phyloP scores from a whole-genome alignment of 768 basidiomycete genomes.

The Phylloporus sp. region DNA sequence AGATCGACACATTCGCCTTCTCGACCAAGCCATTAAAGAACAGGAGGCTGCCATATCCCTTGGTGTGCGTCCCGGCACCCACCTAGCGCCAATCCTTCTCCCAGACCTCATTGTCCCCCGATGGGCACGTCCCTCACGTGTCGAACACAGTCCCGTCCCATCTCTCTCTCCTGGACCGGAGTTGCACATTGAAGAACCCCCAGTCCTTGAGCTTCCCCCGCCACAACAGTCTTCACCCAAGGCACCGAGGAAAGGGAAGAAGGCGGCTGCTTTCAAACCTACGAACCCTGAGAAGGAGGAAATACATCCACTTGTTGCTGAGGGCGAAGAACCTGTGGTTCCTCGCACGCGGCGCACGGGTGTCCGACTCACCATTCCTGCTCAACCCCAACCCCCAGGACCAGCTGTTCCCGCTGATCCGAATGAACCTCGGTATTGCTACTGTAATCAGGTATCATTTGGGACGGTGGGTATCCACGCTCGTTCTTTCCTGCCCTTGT shows the following conservation, averaged over 20 bases:
- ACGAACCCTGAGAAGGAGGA: conserved; percentile 20
- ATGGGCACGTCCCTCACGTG: conserved; percentile 44
- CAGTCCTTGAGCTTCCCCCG: conserved; percentile 5
- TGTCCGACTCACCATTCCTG: conserved; percentile 37
- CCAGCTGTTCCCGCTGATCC: conserved; percentile 34
- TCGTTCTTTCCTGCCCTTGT: background rate
- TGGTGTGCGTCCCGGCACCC: conserved; percentile 51
- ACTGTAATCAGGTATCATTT: conserved; percentile 74
- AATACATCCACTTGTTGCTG: conserved; percentile 1
- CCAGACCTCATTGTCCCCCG: conserved; percentile 60
- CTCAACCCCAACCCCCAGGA: conserved; percentile 14
- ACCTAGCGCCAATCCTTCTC: conserved; percentile 51
- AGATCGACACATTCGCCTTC: conserved; percentile 71
- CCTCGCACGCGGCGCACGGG: conserved; percentile 23
- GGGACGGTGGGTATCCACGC: conserved; percentile 57
- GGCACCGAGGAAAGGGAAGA: conserved; percentile 23
- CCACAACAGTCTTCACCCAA: conserved; percentile 14
- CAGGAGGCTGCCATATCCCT: conserved; percentile 54
- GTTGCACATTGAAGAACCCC: conserved; percentile 14
- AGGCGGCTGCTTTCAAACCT: conserved; percentile 11
- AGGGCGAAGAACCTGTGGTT: conserved; percentile 6
- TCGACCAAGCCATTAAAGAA: conserved; percentile 71
- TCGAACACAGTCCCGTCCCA: conserved; percentile 42
- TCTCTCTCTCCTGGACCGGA: conserved; percentile 31
- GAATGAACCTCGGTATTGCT: conserved; percentile 69